Base-by-base conservation (phyloP, 192 early-diverging fungal genomes). In the Chytriomyces sp. region DNA sequence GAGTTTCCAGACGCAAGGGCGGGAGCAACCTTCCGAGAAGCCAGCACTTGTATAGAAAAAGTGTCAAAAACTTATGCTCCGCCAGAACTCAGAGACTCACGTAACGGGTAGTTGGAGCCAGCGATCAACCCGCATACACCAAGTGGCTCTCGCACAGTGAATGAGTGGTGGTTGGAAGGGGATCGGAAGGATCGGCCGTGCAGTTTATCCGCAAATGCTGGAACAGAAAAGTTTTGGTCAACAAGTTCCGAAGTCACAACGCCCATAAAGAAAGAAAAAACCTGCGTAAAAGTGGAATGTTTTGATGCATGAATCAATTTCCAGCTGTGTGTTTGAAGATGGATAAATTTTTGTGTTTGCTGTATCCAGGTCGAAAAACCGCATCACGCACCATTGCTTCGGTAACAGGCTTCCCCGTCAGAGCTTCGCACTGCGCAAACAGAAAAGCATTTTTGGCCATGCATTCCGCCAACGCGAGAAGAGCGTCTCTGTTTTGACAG, bases 1-100 rank as follows among this genome's bases (percentile, higher is more conserved):
- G 90, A 86, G 81, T 91, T 93, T 53, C 94, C 93, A 20, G 86
- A 67, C 7, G 89, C 90, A 8, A 95, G 80, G 64, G 88, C 88
- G 9, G 94, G 92, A 18, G 89, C 94, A 20, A 96, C 81, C 81
- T 95, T 96, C 90, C 90, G 91, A 59, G 88, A 87, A 24, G 91
- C 75, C 62, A 94, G 88, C 26, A 77, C 72, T 75, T 11, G 20
- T 1, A 35, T 35, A 35, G 35, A 35, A 35, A 35, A 35, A 35
- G 35, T 35, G 35, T 35, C 35, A 35, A 35, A 35, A 3, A 4
- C 4, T 35, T 1, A 4, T 35, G 35, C 35, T 35, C 35, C 35
- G 35, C 5, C 10, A 44, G 5, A 47, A 47, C 18, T 44, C 1
- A 68, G 45, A 3, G 13, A 50, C 75, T 43, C 35, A 78, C 72